Conservation (phyloP, 371 early-diverging fungal species). For the Pancytospora philotis region DNA sequence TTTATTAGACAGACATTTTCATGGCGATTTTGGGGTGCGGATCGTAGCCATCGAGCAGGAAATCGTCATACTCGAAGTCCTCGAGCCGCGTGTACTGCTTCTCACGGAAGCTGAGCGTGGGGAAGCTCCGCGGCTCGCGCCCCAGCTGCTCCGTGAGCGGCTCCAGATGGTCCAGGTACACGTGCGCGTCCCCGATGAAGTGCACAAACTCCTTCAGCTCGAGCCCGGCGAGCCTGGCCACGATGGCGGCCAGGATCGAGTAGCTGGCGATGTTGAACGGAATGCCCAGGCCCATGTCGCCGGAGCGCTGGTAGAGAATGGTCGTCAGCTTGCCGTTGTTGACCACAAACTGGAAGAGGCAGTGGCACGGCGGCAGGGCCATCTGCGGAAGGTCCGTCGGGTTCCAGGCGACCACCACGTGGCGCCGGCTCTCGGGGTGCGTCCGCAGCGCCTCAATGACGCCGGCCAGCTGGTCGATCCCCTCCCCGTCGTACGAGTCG, state of each 20-base stretch:
- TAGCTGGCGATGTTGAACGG: slow-evolving; percentile 98
- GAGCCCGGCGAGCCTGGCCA: slow-evolving; percentile 76
- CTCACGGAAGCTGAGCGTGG: slow-evolving; percentile 62
- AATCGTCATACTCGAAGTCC: slow-evolving; percentile 71
- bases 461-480: slow-evolving; percentile 79
- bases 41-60: slow-evolving; percentile 71
- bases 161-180: slow-evolving; percentile 82
- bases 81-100: slow-evolving; percentile 62
- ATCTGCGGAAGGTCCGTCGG: slow-evolving; percentile 69
- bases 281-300: slow-evolving; percentile 93
- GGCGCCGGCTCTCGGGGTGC: slow-evolving; percentile 77
- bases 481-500: slow-evolving; percentile 77
- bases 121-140: slow-evolving; percentile 74
- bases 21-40: slow-evolving; percentile 81
- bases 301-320: slow-evolving; percentile 89
- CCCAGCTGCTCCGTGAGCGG: slow-evolving; percentile 70
- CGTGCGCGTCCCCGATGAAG: slow-evolving; percentile 88
- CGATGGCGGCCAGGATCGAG: slow-evolving; percentile 77
- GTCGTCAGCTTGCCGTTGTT: slow-evolving; percentile 68
- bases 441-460: slow-evolving; percentile 70
- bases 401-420: slow-evolving; percentile 94
- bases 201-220: slow-evolving; percentile 81
- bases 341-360: slow-evolving; percentile 81
- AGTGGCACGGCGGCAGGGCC: slow-evolving; percentile 88
- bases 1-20: slow-evolving; percentile 72